Base-by-base conservation (phyloP, 371 early-diverging fungal species). In the Coemansia sp. region DNA sequence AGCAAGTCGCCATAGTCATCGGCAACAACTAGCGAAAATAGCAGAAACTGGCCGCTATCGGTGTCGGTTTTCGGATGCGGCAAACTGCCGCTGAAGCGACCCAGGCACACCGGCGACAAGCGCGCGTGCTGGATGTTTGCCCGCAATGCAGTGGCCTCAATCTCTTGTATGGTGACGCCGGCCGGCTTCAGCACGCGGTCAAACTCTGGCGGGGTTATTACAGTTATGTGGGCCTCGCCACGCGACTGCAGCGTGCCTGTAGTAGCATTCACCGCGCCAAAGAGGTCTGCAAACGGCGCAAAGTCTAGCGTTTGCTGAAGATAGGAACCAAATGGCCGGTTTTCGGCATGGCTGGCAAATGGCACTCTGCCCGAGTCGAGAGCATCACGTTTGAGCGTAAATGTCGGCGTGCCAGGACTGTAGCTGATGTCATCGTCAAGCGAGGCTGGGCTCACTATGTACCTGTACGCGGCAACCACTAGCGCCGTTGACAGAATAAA, bases 221-320 rank as follows among this genome's bases (percentile, higher is more conserved):
- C 82, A 1, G 92, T 92, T 47, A 92, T 75, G 48, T 92, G 92
- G 1, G 91, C 82, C 65, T 92, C 92, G 16, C 86, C 88, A 40
- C 85, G 80, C 51, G 81, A 79, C 34, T 81, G 58, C 8, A 83
- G 70, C 9, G 85, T 82, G 11, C 74, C 70, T 11, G 47, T 59
- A 0, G 85, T 84, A 1, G 82, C 69, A 65, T 86, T 87, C 32
- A 88, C 62, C 5, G 59, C 54, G 8, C 82, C 66, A 55, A 86
- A 84, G 9, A 89, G 51, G 13, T 85, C 84, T 48, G 79, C 56
- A 54, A 88, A 79, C 51, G 82, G 84, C 31, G 79, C 65, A 65
- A 68, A 88, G 66, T 87, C 83, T 1, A 91, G 74, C 32, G 83
- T 81, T 72, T 85, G 80, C 16, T 86, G 87, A 31, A 91, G 79